phyloP scores from a whole-genome alignment of 768 basidiomycete genomes.

The Boletus vinaceobasis region DNA sequence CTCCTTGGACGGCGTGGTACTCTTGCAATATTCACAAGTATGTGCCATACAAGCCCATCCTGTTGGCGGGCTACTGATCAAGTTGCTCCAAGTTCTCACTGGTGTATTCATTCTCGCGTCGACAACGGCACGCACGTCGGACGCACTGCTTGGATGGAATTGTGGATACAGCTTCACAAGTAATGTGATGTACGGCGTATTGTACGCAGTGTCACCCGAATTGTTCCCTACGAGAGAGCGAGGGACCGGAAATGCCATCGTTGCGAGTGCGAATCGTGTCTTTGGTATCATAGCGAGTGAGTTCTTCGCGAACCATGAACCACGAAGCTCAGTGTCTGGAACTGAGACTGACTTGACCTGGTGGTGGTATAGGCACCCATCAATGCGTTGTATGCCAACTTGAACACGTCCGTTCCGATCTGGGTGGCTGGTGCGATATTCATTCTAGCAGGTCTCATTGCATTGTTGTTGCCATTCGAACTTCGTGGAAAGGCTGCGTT shows the following conservation, averaged over 20 bases:
- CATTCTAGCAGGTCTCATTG: constrained; percentile 44
- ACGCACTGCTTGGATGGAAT: constrained; percentile 55
- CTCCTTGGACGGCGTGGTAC: constrained; percentile 52
- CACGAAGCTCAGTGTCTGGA: too few relatives aligned
- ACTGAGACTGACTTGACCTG: background rate
- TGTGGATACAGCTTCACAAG: constrained; percentile 56
- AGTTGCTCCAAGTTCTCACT: constrained; percentile 37
- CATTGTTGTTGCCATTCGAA: constrained; percentile 53
- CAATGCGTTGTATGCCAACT: constrained; percentile 38
- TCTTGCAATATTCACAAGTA: constrained; percentile 48
- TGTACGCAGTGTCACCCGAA: constrained; percentile 45
- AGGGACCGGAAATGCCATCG: constrained; percentile 56
- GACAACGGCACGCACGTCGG: constrained; percentile 53
- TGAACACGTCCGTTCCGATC: constrained; percentile 50
- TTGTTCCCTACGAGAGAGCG: constrained; percentile 52
- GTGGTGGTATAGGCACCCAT: constrained; percentile 39
- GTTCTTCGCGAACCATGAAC: background rate
- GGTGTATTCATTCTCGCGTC: constrained; percentile 56
- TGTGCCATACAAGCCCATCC: background rate
- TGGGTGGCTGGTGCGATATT: constrained; percentile 54
- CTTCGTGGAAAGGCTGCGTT: constrained; percentile 53
- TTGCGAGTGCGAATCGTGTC: constrained; percentile 49
- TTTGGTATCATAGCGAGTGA: constrained; percentile 55
- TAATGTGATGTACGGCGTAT: constrained; percentile 55
- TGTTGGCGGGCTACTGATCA: background rate